Conservation (phyloP, 345 rosid species). For the Gossypium arboreum region DNA sequence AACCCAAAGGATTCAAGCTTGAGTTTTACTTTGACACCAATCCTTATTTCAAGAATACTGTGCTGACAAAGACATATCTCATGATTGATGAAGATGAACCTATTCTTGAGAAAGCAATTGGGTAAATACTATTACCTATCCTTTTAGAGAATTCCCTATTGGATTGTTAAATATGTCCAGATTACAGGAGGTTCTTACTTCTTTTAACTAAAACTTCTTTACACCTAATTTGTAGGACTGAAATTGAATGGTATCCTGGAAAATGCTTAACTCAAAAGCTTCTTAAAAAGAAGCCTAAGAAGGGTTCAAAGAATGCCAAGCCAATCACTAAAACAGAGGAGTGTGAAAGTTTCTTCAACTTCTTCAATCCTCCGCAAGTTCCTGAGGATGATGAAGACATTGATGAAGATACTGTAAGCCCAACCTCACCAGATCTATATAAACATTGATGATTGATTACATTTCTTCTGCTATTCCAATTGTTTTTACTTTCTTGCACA, state of each 20-base stretch:
- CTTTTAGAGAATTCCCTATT: background rate
- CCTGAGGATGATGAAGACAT: conserved; percentile 32
- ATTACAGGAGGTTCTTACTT: background rate
- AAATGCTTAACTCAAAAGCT: conserved; percentile 87
- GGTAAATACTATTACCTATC: conserved; percentile 36
- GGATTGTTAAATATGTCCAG: background rate
- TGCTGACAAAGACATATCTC: conserved; percentile 88
- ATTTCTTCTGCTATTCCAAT: conserved; percentile 2
- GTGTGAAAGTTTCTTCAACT: conserved; percentile 93
- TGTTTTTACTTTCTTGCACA: conserved; percentile 24
- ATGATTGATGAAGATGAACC: conserved; percentile 99
- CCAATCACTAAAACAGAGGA: conserved; percentile 87
- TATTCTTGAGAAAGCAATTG: conserved; percentile 90
- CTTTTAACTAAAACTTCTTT: conserved; percentile 8
- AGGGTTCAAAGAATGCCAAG: conserved; percentile 87
- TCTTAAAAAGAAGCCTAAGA: conserved; percentile 93
- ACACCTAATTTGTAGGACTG: conserved; percentile 38
- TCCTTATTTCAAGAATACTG: conserved; percentile 82
- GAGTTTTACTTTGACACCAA: conserved; percentile 85
- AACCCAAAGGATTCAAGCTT: conserved; percentile 95
- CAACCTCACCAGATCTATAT: background rate
- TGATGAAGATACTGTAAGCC: conserved; percentile 78
- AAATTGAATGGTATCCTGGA: conserved; percentile 95
- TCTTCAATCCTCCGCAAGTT: conserved; percentile 89
- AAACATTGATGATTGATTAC: background rate